These are phyloP conservation scores for Camellia granthamiana DNA, from an alignment of 148 eudicot species.

Conservation along the genomic window DNA sequence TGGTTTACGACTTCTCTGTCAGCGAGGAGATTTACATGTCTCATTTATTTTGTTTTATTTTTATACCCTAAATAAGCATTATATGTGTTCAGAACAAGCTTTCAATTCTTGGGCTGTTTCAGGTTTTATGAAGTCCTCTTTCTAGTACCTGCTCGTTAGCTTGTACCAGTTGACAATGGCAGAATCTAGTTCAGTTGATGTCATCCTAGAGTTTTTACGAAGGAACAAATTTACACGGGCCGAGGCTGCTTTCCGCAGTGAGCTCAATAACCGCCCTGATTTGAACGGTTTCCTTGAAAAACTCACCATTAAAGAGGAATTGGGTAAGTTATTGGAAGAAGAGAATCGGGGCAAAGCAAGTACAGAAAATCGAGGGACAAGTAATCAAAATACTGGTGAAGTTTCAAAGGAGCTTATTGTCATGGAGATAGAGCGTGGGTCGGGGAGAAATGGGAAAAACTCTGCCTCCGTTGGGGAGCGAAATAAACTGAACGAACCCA, in stretches of 20 bases:
- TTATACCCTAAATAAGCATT: neutral
- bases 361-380: constrained; percentile 30
- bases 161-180: constrained; percentile 40
- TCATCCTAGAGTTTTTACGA: constrained; percentile 59
- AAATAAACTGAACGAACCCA: constrained; percentile 27
- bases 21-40: neutral
- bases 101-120: constrained; percentile 11
- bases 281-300: constrained; percentile 55
- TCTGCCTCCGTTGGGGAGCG: constrained; percentile 23
- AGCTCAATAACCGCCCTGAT: constrained; percentile 62
- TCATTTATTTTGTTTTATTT: neutral
- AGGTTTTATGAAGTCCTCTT: constrained; percentile 29
- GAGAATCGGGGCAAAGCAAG: constrained; percentile 35
- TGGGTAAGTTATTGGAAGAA: constrained; percentile 30
- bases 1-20: neutral
- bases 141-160: constrained; percentile 23
- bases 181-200: constrained; percentile 57
- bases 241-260: constrained; percentile 84
- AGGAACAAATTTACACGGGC: constrained; percentile 81
- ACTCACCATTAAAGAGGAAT: constrained; percentile 43
- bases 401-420: constrained; percentile 76
- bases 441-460: constrained; percentile 49
- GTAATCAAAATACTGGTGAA: constrained; percentile 38
- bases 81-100: neutral
- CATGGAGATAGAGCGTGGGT: constrained; percentile 79